These are phyloP conservation scores for rapeseed (Brassica napus) DNA, from an alignment of 345 rosid species.

Conservation along the genomic window DNA sequence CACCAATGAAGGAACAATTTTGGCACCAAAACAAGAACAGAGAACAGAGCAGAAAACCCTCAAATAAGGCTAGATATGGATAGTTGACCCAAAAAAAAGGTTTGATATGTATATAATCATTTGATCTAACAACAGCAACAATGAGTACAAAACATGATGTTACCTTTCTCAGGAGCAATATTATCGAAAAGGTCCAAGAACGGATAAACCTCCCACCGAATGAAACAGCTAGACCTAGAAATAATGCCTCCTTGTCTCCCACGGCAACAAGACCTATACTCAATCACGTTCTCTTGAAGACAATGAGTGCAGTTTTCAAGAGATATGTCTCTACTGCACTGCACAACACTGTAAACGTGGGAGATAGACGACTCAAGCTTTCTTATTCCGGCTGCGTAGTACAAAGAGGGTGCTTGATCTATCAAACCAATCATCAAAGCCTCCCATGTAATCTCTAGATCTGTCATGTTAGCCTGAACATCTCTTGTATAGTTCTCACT, in stretches of 20 bases:
- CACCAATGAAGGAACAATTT: neutral
- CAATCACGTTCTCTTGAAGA: conserved; percentile 18
- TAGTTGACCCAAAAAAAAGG: neutral
- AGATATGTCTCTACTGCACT: conserved; percentile 54
- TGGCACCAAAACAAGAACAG: neutral
- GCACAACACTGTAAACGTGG: conserved; percentile 38
- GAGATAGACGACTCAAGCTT: neutral
- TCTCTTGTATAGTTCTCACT: conserved; percentile 1
- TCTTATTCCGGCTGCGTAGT: conserved; percentile 32
- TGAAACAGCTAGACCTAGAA: conserved; percentile 41
- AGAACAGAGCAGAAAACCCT: conserved; percentile 2
- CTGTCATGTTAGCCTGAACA: neutral
- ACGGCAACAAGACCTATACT: conserved; percentile 33
- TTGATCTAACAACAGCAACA: neutral
- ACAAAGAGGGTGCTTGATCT: conserved; percentile 24
- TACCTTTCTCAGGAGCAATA: neutral
- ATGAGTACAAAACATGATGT: neutral
- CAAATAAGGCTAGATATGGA: neutral
- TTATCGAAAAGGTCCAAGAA: conserved; percentile 33
- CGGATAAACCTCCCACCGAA: conserved; percentile 35
- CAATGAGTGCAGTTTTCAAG: conserved; percentile 27
- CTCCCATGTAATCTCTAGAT: conserved; percentile 37
- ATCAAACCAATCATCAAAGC: conserved; percentile 18
- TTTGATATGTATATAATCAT: neutral
- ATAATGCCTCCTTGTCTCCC: conserved; percentile 41